Evolutionary conservation across 148 eudicot genomes (phyloP).

Genomic region (Drosera capensis): DNA sequence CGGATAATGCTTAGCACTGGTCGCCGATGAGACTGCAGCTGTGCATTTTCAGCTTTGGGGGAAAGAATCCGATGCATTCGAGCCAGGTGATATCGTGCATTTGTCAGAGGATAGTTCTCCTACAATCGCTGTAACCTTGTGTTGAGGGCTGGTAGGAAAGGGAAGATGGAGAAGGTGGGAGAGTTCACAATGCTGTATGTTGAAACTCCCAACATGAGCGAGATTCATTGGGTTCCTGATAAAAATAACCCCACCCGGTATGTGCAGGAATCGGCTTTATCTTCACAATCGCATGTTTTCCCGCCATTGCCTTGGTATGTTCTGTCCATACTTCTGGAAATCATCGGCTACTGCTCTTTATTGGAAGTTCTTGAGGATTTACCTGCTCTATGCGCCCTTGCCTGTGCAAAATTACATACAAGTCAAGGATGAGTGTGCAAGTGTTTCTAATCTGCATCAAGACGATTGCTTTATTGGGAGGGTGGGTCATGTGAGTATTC

Average conservation of each 20-base stretch:
- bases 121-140: constrained; percentile 42
- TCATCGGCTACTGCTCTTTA: too few species aligned
- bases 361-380: too few species aligned
- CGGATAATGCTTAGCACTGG: constrained; percentile 74
- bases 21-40: constrained; percentile 80
- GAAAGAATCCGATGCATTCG: constrained; percentile 58
- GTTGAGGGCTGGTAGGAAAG: constrained; percentile 76
- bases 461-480: too few species aligned
- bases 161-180: constrained; percentile 51
- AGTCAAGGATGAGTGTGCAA: too few species aligned
- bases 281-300: constrained; percentile 34
- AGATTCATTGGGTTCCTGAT: constrained; percentile 63
- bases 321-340: too few species aligned
- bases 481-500: too few species aligned
- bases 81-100: constrained; percentile 51
- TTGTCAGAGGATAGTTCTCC: constrained; percentile 61
- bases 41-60: constrained; percentile 93
- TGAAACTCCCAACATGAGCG: constrained; percentile 83
- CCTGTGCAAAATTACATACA: too few species aligned
- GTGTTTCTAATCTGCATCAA: too few species aligned
- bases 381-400: too few species aligned
- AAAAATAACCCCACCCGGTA: constrained; percentile 27
- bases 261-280: constrained; percentile 25
- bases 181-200: constrained; percentile 68
- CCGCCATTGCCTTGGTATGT: too few species aligned